These are phyloP conservation scores for Metschnikowia santaceciliae DNA, from an alignment of 805 yeast genomes.

Conservation along the genomic window DNA sequence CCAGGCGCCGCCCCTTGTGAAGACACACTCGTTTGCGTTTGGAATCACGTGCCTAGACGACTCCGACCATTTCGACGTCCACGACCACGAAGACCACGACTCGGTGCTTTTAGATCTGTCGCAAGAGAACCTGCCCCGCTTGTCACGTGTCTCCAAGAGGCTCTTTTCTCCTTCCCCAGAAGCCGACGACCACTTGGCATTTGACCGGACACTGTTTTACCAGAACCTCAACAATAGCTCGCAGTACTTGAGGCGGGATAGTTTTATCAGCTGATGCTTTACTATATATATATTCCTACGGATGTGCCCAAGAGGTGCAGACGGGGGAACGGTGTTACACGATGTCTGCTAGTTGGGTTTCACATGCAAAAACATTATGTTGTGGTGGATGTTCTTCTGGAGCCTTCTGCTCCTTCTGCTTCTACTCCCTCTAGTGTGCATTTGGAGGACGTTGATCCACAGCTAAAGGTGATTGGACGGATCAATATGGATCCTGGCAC, in stretches of 20 bases:
- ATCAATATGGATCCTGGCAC: background rate
- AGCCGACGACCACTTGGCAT: conserved; percentile 8
- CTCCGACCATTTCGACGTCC: too few species aligned
- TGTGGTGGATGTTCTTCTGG: conserved; percentile 14
- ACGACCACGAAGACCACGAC: background rate
- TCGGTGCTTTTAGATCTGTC: conserved; percentile 1
- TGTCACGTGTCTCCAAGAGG: background rate
- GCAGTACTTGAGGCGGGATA: conserved; percentile 40
- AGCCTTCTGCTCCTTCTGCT: background rate
- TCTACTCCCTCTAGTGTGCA: background rate
- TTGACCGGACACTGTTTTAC: conserved; percentile 22
- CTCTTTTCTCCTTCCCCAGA: conserved; percentile 10
- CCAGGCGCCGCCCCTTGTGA: background rate
- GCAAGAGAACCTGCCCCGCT: background rate
- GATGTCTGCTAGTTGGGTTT: conserved; percentile 23
- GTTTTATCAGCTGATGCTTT: conserved; percentile 27
- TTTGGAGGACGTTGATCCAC: conserved; percentile 1
- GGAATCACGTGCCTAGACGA: background rate
- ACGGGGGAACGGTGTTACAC: background rate
- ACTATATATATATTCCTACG: conserved; percentile 33
- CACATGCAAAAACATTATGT: conserved; percentile 20
- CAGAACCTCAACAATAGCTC: conserved; percentile 38
- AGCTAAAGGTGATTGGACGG: conserved; percentile 6
- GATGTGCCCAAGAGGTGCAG: conserved; percentile 22
- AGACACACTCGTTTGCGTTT: background rate